These are phyloP conservation scores for Paracoccidioides brasiliensis DNA, from an alignment of 2,329 filamentous ascomycete species.

Conservation along the genomic window DNA sequence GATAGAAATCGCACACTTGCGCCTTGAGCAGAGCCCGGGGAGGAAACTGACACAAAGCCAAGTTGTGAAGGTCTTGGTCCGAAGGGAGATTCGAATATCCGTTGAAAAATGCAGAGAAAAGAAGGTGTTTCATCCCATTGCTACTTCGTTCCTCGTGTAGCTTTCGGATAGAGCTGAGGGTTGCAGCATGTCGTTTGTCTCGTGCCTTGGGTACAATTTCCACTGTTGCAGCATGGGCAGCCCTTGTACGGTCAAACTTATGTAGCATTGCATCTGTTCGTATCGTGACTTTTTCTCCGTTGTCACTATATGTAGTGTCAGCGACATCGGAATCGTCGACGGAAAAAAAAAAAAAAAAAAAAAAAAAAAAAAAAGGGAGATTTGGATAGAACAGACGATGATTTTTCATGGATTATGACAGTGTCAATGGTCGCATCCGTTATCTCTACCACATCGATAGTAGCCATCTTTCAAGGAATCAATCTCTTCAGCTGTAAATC, in stretches of 20 bases:
- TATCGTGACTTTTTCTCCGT: conserved; percentile 1
- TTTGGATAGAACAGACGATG: not conserved
- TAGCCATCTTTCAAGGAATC: not conserved
- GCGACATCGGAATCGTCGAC: not conserved
- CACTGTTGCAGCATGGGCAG: not conserved
- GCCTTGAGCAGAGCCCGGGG: not conserved
- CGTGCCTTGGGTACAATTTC: not conserved
- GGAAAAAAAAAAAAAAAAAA: no score
- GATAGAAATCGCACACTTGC: not conserved
- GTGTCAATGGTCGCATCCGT: not conserved
- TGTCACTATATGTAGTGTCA: not conserved
- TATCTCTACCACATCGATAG: not conserved
- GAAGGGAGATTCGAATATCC: not conserved
- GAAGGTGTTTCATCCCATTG: conserved; percentile 1
- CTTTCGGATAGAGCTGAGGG: not conserved
- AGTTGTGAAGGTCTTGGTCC: not conserved
- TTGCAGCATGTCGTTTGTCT: not conserved
- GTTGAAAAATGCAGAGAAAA: not conserved
- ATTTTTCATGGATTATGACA: not conserved
- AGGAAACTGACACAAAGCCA: not conserved
- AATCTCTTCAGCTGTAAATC: not conserved
- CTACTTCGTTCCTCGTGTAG: not conserved
- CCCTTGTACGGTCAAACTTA: not conserved
- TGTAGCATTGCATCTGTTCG: not conserved
- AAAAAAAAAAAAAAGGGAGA: no score